Base-by-base conservation (phyloP, 2,329 filamentous ascomycete genomes). In the Berkeleyomyces rouxiae region DNA sequence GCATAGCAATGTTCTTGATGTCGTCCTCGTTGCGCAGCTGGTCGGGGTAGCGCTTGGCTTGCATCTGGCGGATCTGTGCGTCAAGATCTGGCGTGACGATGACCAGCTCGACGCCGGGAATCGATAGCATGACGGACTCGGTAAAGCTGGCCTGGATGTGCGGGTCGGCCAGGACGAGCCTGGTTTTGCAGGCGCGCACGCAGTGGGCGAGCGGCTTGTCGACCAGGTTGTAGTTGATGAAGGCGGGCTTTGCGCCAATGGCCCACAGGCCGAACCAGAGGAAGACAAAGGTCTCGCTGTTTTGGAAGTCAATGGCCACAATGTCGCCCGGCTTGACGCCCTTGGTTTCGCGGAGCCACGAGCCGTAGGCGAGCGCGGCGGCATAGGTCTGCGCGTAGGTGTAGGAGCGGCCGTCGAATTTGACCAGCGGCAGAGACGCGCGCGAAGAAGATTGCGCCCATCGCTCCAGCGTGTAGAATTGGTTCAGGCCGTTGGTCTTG, bases 181-280 rank as follows among this genome's bases (percentile, higher is more conserved):
- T 79, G 0, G 87, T 77, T 0, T 80, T 83, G 1, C 87, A 86
- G 1, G 83, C 82, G 66, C 79, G 80, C 53, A 95, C 77, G 67
- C 87, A 92, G 72, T 96, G 90, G 2, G 81, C 72, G 65, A 96
- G 75, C 0, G 88, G 79, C 37, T 85, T 82, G 10, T 84, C 85
- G 0, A 80, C 79, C 58, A 95, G 75, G 70, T 93, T 93, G 73
- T 91, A 92, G 73, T 96, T 96, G 74, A 95, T 86, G 68, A 93
- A 89, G 0, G 90, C 90, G 0, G 90, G 89, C 63, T 84, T 84
- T 0, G 87, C 90, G 9, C 90, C 90, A 64, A 95, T 83, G 39
- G 85, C 83, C 89, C 89, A 95, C 40, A 95, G 73, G 0, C 85
- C 90, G 62, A 91, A 76, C 78, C 85, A 82, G 7, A 95, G 66